Conservation (phyloP, 2,329 filamentous ascomycete species). For the Monilinia fructigena region DNA sequence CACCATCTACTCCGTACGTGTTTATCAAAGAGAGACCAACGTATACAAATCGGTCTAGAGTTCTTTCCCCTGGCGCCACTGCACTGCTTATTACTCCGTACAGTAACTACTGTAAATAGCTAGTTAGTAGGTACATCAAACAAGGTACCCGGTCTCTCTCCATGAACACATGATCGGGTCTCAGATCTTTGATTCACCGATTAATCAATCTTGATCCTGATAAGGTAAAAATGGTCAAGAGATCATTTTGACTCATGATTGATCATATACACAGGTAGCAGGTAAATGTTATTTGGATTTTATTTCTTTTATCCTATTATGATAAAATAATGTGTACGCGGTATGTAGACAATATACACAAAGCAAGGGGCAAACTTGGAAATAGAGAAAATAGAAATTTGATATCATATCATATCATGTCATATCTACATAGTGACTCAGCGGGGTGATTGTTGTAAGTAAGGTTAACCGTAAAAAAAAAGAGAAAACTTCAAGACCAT, state of each 20-base stretch:
- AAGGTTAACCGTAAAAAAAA: not conserved
- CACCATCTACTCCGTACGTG: not conserved
- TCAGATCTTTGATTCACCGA: constrained; percentile 12
- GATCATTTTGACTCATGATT: not conserved
- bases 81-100: not conserved
- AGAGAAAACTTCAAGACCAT: not conserved
- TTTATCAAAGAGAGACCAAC: not conserved
- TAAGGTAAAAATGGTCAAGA: no score
- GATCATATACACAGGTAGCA: not conserved
- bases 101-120: not conserved
- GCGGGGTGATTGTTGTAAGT: not conserved
- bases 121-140: not conserved
- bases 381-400: not conserved
- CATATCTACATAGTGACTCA: constrained; percentile 1
- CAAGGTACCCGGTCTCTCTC: constrained; percentile 7
- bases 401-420: no score
- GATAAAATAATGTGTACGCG: not conserved
- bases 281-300: no score
- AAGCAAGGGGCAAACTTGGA: not conserved
- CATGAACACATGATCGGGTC: constrained; percentile 12
- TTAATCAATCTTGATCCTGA: not conserved
- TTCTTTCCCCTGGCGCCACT: constrained; percentile 13
- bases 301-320: not conserved
- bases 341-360: not conserved
- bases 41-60: not conserved